Percentiles rank a stretch among this genome's conserved stretches.
phyloP scores from a whole-genome alignment of 805 yeast genomes.

The Pichia membranifaciens region DNA sequence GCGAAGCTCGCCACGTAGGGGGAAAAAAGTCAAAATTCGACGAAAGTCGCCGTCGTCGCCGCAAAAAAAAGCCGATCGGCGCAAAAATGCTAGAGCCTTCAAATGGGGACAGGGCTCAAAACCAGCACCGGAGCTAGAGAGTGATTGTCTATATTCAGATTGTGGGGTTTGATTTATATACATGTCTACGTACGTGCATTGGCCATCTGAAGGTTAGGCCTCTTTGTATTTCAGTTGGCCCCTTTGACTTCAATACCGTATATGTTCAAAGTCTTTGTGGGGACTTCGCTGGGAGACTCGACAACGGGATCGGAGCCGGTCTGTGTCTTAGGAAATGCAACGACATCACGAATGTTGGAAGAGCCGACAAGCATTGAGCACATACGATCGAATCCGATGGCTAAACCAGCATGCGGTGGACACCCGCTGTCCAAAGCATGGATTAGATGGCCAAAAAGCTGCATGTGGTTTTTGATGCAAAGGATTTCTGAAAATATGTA shows the following conservation, averaged over 20 bases:
- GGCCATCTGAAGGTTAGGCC: no score
- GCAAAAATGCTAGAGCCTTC: not conserved
- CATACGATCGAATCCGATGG: slow-evolving; percentile 89
- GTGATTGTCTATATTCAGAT: no score
- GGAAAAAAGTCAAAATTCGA: not conserved
- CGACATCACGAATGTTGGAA: slow-evolving; percentile 79
- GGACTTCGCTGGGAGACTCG: slow-evolving; percentile 70
- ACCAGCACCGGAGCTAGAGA: no score
- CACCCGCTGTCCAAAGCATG: slow-evolving; percentile 83
- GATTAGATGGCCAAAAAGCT: slow-evolving; percentile 79
- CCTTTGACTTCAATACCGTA: slow-evolving; percentile 41
- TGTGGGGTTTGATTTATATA: no score
- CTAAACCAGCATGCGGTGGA: slow-evolving; percentile 98
- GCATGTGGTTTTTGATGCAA: slow-evolving; percentile 49
- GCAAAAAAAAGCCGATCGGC: not conserved
- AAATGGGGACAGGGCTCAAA: not conserved
- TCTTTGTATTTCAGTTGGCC: not conserved
- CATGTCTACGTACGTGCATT: no score
- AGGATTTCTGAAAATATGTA: slow-evolving; percentile 64
- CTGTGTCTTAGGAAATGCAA: slow-evolving; percentile 92
- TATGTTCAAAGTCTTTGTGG: slow-evolving; percentile 41
- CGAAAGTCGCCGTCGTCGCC: not conserved
- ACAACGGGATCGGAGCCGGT: slow-evolving; percentile 87
- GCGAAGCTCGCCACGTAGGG: not conserved
- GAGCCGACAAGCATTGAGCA: slow-evolving; percentile 85